Conservation (phyloP, 2,329 filamentous ascomycete species). For the Ceratocystis smalleyi region DNA sequence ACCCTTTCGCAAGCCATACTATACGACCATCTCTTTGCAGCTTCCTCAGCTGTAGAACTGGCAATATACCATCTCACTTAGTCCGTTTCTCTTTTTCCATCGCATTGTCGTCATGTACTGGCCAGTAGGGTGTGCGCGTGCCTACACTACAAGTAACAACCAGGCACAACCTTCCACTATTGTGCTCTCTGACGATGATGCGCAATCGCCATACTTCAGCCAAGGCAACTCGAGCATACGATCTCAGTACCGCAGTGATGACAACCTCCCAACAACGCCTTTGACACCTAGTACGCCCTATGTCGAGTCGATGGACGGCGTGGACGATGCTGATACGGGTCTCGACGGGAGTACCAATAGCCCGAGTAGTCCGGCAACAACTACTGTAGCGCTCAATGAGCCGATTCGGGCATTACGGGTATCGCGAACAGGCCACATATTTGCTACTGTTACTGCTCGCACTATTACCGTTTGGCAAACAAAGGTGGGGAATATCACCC, state of each 20-base stretch:
- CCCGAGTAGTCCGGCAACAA: conserved; percentile 16
- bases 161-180: conserved; percentile 35
- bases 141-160: conserved; percentile 63
- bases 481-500: conserved; percentile 42
- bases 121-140: conserved; percentile 70
- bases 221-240: conserved; percentile 9
- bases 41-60: neutral
- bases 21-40: neutral
- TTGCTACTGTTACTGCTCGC: conserved; percentile 72
- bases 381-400: conserved; percentile 30
- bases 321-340: conserved; percentile 26
- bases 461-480: conserved; percentile 94
- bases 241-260: conserved; percentile 14
- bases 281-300: conserved; percentile 41
- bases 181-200: conserved; percentile 37
- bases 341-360: neutral
- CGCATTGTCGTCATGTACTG: conserved; percentile 53
- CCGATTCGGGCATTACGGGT: conserved; percentile 60
- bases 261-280: conserved; percentile 30
- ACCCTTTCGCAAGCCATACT: neutral
- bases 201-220: conserved; percentile 22
- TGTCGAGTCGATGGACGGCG: conserved; percentile 40
- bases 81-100: neutral
- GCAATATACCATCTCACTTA: neutral
- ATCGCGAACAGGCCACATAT: conserved; percentile 64